Evolutionary conservation across 129 eudicot species (phyloP).

Genomic region (Sambucus nigra): DNA sequence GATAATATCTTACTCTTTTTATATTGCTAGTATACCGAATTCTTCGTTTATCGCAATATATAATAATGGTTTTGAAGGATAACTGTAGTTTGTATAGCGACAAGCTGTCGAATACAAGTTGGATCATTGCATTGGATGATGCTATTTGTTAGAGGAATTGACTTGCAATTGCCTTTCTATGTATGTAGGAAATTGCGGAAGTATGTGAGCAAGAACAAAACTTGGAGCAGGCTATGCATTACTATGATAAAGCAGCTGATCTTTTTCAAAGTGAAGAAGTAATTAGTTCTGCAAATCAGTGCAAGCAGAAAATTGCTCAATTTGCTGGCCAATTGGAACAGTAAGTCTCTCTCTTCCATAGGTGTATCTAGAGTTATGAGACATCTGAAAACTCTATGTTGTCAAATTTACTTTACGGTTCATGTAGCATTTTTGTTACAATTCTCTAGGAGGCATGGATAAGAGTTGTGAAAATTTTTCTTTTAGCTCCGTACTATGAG

Average conservation of each 20-base stretch:
- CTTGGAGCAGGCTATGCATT: conserved; percentile 57
- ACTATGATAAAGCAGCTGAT: conserved; percentile 73
- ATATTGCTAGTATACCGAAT: neutral
- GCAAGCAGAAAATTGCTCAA: conserved; percentile 78
- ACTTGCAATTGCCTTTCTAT: conserved; percentile 2
- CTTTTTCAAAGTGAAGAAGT: conserved; percentile 72
- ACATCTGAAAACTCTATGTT: too few relatives aligned
- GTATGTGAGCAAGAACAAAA: conserved; percentile 55
- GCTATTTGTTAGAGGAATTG: neutral
- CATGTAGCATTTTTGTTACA: neutral
- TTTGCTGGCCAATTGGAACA: conserved; percentile 55
- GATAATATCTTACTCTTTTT: neutral
- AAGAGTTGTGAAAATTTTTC: too few relatives aligned
- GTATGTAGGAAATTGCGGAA: conserved; percentile 69
- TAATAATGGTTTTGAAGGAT: neutral
- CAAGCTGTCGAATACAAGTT: neutral
- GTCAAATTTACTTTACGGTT: too few relatives aligned
- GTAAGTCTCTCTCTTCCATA: conserved; percentile 18
- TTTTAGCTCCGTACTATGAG: too few relatives aligned
- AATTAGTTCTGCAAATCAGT: conserved; percentile 64
- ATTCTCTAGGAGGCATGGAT: neutral
- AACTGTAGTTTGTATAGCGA: too few relatives aligned
- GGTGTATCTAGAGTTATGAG: neutral
- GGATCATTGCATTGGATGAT: neutral
- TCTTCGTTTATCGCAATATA: too few relatives aligned